These are phyloP conservation scores for Dendrobium nobile DNA, from an alignment of 106 monocot genomes.

Conservation along the genomic window DNA sequence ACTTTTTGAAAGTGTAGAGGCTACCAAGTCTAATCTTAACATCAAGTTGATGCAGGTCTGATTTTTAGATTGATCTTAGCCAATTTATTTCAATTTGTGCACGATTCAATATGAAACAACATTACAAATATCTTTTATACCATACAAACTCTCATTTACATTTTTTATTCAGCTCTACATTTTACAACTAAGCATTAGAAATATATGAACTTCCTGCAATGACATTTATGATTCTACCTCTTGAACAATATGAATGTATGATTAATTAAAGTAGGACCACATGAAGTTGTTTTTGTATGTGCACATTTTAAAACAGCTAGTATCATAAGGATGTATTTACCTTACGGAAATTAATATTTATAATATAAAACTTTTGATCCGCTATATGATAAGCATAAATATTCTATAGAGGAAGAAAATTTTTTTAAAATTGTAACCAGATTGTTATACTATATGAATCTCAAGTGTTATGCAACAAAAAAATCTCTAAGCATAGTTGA, in stretches of 20 bases:
- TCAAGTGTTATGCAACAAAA: neutral
- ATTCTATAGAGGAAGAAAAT: no score
- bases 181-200: neutral
- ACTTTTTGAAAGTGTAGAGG: slow-evolving; percentile 66
- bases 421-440: no score
- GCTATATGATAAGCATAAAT: no score
- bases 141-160: neutral
- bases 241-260: neutral
- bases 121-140: neutral
- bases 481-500: neutral
- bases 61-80: neutral
- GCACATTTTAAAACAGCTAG: no score
- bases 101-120: neutral
- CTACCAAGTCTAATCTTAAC: slow-evolving; percentile 40
- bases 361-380: no score
- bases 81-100: neutral
- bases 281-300: no score
- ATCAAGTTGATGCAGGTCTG: slow-evolving; percentile 94
- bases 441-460: no score
- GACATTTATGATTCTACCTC: neutral
- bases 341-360: no score
- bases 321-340: no score
- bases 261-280: no score
- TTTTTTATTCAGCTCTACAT: neutral
- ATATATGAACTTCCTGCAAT: neutral